phyloP scores from a whole-genome alignment of 2,329 filamentous ascomycete species.

The Pseudogymnoascus sp. region DNA sequence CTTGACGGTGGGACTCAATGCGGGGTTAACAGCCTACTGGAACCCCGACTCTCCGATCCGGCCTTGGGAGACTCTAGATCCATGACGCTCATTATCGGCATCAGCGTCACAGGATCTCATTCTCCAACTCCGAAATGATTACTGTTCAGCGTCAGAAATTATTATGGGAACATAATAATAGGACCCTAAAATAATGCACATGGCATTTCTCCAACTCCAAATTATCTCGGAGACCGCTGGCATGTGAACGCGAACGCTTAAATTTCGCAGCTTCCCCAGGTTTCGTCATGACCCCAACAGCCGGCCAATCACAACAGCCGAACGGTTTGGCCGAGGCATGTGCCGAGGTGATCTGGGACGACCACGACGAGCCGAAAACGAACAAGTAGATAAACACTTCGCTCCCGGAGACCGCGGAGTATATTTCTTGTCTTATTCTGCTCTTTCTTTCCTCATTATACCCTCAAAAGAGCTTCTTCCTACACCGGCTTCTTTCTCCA shows the following conservation, averaged over 20 bases:
- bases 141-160: background rate
- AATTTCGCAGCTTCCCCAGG: conserved; percentile 6
- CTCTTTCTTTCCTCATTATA: conserved; percentile 8
- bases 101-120: background rate
- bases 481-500: too few relatives aligned
- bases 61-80: background rate
- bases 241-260: conserved; percentile 13
- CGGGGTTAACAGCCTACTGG: background rate
- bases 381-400: conserved; percentile 13
- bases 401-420: background rate
- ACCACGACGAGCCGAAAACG: conserved; percentile 1
- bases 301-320: conserved; percentile 3
- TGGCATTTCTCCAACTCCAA: conserved; percentile 3
- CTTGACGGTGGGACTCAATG: background rate
- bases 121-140: background rate
- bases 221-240: background rate
- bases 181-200: background rate
- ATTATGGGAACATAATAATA: background rate
- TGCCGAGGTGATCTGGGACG: conserved; percentile 3
- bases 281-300: conserved; percentile 8
- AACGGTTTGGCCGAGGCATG: conserved; percentile 9
- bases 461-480: background rate
- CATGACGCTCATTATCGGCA: background rate
- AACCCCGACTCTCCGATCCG: background rate
- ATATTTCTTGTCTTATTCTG: conserved; percentile 7